Conservation (phyloP, 768 basidiomycete species). For the Tricholomella constricta region DNA sequence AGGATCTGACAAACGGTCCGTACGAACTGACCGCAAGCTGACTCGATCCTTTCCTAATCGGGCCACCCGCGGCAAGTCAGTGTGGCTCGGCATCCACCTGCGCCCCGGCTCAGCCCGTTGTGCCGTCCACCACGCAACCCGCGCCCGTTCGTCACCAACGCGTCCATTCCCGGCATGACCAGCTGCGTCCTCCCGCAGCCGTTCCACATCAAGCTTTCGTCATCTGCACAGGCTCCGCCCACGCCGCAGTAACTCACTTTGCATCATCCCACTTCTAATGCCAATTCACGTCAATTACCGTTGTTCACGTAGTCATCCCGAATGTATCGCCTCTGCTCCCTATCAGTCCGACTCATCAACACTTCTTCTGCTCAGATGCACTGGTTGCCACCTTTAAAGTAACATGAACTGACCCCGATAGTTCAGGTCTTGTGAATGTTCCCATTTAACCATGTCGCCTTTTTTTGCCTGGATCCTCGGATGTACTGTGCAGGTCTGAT, state of each 20-base stretch:
- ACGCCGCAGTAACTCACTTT: slow-evolving; percentile 1
- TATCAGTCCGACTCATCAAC: slow-evolving; percentile 2
- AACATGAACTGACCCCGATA: neutral
- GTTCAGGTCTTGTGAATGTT: neutral
- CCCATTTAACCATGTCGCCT: neutral
- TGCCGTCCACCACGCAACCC: slow-evolving; percentile 16
- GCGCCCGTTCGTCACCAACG: neutral
- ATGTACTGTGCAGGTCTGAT: slow-evolving; percentile 1
- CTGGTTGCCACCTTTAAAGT: no score
- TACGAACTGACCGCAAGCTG: slow-evolving; percentile 13
- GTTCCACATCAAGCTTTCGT: neutral
- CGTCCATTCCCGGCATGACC: neutral
- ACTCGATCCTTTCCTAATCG: slow-evolving; percentile 16
- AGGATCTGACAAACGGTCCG: slow-evolving; percentile 24
- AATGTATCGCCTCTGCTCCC: slow-evolving; percentile 1
- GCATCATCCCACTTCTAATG: slow-evolving; percentile 1
- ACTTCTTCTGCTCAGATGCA: slow-evolving; percentile 1
- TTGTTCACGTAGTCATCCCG: slow-evolving; percentile 1
- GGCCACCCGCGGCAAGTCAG: slow-evolving; percentile 18
- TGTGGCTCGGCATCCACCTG: slow-evolving; percentile 20
- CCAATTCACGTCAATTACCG: slow-evolving; percentile 11
- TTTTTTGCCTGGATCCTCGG: slow-evolving; percentile 1
- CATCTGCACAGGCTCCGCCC: neutral
- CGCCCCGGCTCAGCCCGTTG: neutral
- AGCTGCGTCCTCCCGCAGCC: neutral